Evolutionary conservation across 768 basidiomycete species (phyloP).

Genomic region (Suillus placidus): DNA sequence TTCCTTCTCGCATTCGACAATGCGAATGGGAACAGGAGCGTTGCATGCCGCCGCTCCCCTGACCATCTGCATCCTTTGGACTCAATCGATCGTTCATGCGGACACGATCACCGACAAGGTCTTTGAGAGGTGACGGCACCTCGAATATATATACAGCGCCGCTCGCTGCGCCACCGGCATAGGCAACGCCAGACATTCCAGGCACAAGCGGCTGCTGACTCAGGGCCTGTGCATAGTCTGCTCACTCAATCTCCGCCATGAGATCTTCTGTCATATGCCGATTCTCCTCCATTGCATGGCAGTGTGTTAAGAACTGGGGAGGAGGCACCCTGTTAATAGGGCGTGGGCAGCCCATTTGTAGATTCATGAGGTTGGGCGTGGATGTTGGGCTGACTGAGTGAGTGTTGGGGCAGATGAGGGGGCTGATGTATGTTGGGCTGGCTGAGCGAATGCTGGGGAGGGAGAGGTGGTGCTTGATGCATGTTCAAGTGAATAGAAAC

Average conservation of each 20-base stretch:
- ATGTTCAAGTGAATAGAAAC: slow-evolving; percentile 35
- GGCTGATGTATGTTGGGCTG: slow-evolving; percentile 32
- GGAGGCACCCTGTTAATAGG: slow-evolving; percentile 59
- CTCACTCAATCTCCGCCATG: slow-evolving; percentile 71
- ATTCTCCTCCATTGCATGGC: slow-evolving; percentile 54
- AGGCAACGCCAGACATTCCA: slow-evolving; percentile 46
- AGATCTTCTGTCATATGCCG: slow-evolving; percentile 74
- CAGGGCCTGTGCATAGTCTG: slow-evolving; percentile 64
- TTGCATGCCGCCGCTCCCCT: slow-evolving; percentile 28
- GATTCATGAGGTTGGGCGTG: slow-evolving; percentile 33
- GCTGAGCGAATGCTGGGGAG: slow-evolving; percentile 34
- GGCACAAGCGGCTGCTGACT: slow-evolving; percentile 42
- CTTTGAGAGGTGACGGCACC: slow-evolving; percentile 48
- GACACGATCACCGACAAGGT: slow-evolving; percentile 56
- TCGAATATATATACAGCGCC: slow-evolving; percentile 38
- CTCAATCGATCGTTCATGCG: slow-evolving; percentile 55
- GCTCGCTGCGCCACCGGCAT: slow-evolving; percentile 49
- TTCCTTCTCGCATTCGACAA: slow-evolving; percentile 48
- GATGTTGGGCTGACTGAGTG: slow-evolving; percentile 32
- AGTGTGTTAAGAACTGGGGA: slow-evolving; percentile 59
- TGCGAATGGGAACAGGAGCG: slow-evolving; percentile 34
- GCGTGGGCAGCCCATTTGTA: slow-evolving; percentile 59
- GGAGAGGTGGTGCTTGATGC: slow-evolving; percentile 36
- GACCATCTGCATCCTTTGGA: slow-evolving; percentile 55
- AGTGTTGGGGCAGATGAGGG: slow-evolving; percentile 41